Evolutionary conservation across 2,329 filamentous ascomycete genomes (phyloP), one percentile per base, ranked within the genome.

Genomic region (Claviceps capensis): DNA sequence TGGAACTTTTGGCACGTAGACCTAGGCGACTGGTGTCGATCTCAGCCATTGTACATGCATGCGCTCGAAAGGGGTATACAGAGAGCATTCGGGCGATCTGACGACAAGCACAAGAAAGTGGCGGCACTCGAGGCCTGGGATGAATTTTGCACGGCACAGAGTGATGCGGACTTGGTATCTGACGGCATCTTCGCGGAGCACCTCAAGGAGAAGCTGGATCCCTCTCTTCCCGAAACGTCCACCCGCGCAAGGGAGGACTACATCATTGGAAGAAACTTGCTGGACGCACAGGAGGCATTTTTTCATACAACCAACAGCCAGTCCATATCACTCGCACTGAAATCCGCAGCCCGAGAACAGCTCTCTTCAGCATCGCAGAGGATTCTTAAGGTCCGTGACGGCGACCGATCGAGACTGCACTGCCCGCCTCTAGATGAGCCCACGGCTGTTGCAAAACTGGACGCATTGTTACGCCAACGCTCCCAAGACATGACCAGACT

Each of bases 1-100:
- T 85, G 84, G 75, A 71, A 81, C 38, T 77, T 79, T 55, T 91
- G 87, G 83, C 68, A 72, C 19, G 64, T 89, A 34, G 81, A 83
- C 59, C 62, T 82, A 22, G 75, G 76, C 16, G 74, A 83, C 53
- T 82, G 80, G 70, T 70, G 72, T 59, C 66, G 68, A 48, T 68
- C 65, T 56, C 68, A 23, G 65, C 30, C 30, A 11, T 34, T 34
- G 30, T 34, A 70, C 44, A 56, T 77, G 50, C 51, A 60, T 1
- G 57, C 61, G 1, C 75, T 73, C 68, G 67, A 69, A 5, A 46
- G 48, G 17, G 8, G 52, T 7, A 26, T 53, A 22, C 23, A 44
- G 57, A 52, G 42, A 58, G 41, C 58, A 14, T 17, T 34, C 23
- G 11, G 60, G 36, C 63, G 65, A 43, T 17, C 38, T 3, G 41